Evolutionary conservation across 2,329 filamentous ascomycete genomes (phyloP).

Genomic region (Curvularia spicifera): DNA sequence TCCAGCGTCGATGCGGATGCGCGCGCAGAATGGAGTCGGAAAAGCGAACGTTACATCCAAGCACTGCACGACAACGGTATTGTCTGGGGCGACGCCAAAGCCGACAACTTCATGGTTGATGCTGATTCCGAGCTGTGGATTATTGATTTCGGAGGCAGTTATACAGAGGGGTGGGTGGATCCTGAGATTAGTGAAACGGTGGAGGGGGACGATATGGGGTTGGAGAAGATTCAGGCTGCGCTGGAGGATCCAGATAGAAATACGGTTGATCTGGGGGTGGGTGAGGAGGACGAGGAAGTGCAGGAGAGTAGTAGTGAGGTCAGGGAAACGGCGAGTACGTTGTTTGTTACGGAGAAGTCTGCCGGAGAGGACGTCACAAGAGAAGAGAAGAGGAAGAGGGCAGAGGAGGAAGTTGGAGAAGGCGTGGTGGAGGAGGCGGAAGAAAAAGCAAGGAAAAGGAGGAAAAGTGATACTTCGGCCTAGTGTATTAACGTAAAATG

Average conservation of each 20-base stretch:
- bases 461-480: slow-evolving; percentile 3
- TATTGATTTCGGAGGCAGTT: slow-evolving; percentile 52
- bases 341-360: slow-evolving; percentile 12
- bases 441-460: background rate
- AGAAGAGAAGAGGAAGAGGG: slow-evolving; percentile 13
- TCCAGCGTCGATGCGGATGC: slow-evolving; percentile 15
- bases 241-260: slow-evolving; percentile 19
- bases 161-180: slow-evolving; percentile 52
- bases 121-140: slow-evolving; percentile 48
- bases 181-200: slow-evolving; percentile 46
- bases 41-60: slow-evolving; percentile 19
- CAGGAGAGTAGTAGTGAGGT: slow-evolving; percentile 1
- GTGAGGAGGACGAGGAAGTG: background rate
- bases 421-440: background rate
- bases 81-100: slow-evolving; percentile 40
- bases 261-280: slow-evolving; percentile 11
- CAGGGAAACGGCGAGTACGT: slow-evolving; percentile 11
- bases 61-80: slow-evolving; percentile 23
- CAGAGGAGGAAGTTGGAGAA: slow-evolving; percentile 2
- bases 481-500: background rate
- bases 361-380: slow-evolving; percentile 10
- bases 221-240: slow-evolving; percentile 25
- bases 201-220: slow-evolving; percentile 48
- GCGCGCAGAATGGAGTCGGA: slow-evolving; percentile 20
- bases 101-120: slow-evolving; percentile 51